Percentiles rank a stretch among this genome's conserved stretches.
These are phyloP conservation scores for Pyricularia grisea DNA, from an alignment of 2,329 filamentous ascomycete genomes.

Conservation along the genomic window DNA sequence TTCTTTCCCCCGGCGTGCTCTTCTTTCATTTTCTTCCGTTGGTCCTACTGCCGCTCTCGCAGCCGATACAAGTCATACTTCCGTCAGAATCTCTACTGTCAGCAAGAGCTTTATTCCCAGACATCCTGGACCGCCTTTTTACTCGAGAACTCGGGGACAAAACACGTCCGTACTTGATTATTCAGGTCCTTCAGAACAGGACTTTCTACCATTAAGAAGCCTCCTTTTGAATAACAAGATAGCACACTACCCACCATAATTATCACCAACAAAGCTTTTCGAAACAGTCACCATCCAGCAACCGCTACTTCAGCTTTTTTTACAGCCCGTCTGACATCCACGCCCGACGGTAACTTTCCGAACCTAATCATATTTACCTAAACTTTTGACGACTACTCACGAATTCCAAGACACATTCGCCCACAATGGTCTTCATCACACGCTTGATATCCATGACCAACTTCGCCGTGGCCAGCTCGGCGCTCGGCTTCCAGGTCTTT, in stretches of 20 bases:
- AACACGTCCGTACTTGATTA: neutral
- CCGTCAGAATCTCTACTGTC: neutral
- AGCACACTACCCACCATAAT: neutral
- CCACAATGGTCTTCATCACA: slow-evolving; percentile 19
- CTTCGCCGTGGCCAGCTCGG: slow-evolving; percentile 56
- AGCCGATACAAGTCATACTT: neutral
- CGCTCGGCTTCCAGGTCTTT: slow-evolving; percentile 57
- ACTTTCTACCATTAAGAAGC: too few relatives aligned
- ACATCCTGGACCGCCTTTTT: neutral
- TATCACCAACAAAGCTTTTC: neutral
- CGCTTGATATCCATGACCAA: slow-evolving; percentile 50
- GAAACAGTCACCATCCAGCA: neutral
- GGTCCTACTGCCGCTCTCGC: neutral
- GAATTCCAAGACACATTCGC: neutral
- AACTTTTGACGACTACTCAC: neutral
- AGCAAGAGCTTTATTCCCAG: neutral
- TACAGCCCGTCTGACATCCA: neutral
- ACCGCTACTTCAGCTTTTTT: neutral
- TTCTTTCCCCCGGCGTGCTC: neutral
- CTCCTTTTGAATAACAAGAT: neutral
- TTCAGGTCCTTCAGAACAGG: neutral
- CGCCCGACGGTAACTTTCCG: neutral
- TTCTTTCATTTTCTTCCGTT: neutral
- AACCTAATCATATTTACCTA: neutral
- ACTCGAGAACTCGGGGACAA: neutral